A percentile compares a stretch with the other conserved stretches of the same genome.
These are phyloP conservation scores for Yamadazyma taylorii DNA, from an alignment of 1,139 yeast species.

Conservation along the genomic window DNA sequence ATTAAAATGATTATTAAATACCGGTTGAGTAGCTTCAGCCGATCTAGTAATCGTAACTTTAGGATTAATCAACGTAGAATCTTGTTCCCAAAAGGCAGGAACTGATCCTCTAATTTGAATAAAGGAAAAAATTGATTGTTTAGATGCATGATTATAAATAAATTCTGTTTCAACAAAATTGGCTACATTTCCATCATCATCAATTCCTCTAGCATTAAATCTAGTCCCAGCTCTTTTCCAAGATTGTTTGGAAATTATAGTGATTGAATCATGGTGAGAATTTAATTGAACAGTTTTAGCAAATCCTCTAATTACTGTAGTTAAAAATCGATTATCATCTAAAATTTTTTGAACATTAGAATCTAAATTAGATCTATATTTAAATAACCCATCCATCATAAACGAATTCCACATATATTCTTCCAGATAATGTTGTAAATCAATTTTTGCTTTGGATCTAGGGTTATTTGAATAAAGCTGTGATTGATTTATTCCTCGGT, in stretches of 20 bases:
- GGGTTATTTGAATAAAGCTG: conserved; percentile 5
- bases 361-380: conserved; percentile 71
- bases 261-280: conserved; percentile 55
- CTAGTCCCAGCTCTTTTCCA: conserved; percentile 97
- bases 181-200: conserved; percentile 93
- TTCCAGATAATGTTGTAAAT: conserved; percentile 58
- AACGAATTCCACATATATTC: conserved; percentile 98
- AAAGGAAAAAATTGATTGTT: conserved; percentile 62
- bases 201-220: conserved; percentile 90
- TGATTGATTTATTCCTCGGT: conserved; percentile 52
- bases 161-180: conserved; percentile 95
- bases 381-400: conserved; percentile 79
- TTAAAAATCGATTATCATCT: conserved; percentile 77
- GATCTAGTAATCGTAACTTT: conserved; percentile 88
- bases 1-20: conserved; percentile 79
- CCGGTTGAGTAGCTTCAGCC: conserved; percentile 87
- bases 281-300: conserved; percentile 74
- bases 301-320: conserved; percentile 92
- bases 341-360: conserved; percentile 54
- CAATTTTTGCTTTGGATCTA: conserved; percentile 20
- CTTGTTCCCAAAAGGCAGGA: conserved; percentile 98
- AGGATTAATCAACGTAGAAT: conserved; percentile 76
- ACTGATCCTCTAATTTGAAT: conserved; percentile 92
- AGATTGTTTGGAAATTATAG: conserved; percentile 88
- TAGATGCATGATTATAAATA: conserved; percentile 52